These are phyloP conservation scores for Thuidium tamariscinum DNA, from an alignment of 225 moss, liverwort and hornwort species.

Conservation along the genomic window DNA sequence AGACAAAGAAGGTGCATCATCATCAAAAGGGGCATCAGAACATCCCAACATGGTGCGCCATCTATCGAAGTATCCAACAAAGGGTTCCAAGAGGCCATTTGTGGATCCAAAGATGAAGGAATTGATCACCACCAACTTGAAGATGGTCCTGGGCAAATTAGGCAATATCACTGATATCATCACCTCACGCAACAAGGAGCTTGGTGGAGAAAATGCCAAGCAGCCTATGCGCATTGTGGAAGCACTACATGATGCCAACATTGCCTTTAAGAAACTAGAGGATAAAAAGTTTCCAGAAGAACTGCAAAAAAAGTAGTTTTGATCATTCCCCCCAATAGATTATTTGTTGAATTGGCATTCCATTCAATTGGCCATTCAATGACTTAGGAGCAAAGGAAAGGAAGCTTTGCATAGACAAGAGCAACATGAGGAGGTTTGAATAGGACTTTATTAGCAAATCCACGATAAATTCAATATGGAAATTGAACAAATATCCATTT, in stretches of 20 bases:
- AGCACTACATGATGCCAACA: background rate
- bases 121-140: background rate
- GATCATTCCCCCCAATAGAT: too few relatives aligned
- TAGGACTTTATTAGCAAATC: background rate
- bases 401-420: background rate
- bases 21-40: background rate
- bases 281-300: background rate
- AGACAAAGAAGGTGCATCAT: background rate
- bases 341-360: too few relatives aligned
- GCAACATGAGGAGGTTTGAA: background rate
- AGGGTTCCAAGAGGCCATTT: background rate
- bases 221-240: background rate
- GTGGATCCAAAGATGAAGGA: conserved; percentile 11
- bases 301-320: background rate
- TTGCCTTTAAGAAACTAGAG: conserved; percentile 7
- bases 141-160: conserved; percentile 5
- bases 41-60: background rate
- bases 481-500: background rate
- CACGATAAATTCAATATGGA: fast-evolving
- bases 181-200: background rate
- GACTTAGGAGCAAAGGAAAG: background rate
- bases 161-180: background rate
- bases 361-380: fast-evolving
- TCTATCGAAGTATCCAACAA: background rate
- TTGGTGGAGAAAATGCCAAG: background rate